Conservation (phyloP, 441 rosid genomes). For the Bruguiera hainesii region DNA sequence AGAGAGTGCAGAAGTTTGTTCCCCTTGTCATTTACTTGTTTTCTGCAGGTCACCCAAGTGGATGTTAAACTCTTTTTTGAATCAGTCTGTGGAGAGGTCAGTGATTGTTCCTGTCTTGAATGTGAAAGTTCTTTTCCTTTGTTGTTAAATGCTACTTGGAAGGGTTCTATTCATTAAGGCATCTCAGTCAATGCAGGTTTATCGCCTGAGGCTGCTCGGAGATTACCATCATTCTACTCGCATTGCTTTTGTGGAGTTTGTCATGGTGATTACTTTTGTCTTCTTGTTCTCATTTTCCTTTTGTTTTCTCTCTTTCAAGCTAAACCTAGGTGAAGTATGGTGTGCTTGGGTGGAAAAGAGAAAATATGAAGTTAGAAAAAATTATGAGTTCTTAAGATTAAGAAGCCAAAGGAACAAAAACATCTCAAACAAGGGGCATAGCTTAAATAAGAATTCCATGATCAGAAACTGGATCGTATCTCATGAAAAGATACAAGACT, state of each 20-base stretch:
- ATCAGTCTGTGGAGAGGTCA: conserved; percentile 84
- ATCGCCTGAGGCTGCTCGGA: conserved; percentile 86
- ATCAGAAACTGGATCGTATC: no score
- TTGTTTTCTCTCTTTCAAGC: neutral
- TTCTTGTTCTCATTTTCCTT: conserved; percentile 6
- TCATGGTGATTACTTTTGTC: conserved; percentile 44
- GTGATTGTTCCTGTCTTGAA: conserved; percentile 18
- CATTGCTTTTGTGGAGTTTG: conserved; percentile 89
- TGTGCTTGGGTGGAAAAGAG: no score
- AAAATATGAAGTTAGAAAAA: no score
- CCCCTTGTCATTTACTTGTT: conserved; percentile 13
- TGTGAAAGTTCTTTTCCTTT: neutral
- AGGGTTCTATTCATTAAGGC: conserved; percentile 4
- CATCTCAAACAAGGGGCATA: no score
- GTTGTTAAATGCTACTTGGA: neutral
- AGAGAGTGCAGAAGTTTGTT: neutral
- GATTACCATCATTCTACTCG: conserved; percentile 89
- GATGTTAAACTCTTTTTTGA: conserved; percentile 84
- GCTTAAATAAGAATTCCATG: no score
- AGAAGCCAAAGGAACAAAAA: no score
- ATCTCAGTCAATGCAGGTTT: conserved; percentile 49
- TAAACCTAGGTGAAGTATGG: neutral
- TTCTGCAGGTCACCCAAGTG: conserved; percentile 66
- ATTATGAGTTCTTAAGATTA: no score
- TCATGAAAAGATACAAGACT: no score